Evolutionary conservation across 2,329 filamentous ascomycete genomes (phyloP), one percentile per base, ranked within the genome.

Genomic region (Knufia fluminis): DNA sequence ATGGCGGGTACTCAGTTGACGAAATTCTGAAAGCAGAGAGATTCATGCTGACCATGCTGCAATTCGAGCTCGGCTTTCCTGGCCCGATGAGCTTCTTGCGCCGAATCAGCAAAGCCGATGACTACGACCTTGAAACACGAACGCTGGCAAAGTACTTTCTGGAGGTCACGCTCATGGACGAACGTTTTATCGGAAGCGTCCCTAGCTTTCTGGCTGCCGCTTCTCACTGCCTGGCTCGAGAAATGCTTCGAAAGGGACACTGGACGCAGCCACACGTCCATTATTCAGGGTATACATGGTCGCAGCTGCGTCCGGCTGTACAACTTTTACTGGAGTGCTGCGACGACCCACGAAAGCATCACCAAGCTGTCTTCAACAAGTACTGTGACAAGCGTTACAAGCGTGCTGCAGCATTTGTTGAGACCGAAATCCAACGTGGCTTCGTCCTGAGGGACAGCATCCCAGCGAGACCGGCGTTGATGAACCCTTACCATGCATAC

Each of bases 31-130:
- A 97, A 72, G 92, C 92, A 0, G 92, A 98, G 70, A 83, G 90
- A 10, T 97, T 95, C 72, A 98, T 98, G 90, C 79, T 98, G 46
- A 94, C 81, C 68, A 94, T 96, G 84, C 80, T 98, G 48, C 79
- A 88, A 60, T 98, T 95, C 64, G 89, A 96, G 69, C 79, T 98
- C 48, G 92, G 92, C 46, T 97, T 88, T 85, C 92, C 92, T n/a
- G 92, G 92, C 38, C 92, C 92, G 1, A 96, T 98, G 91, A 96
- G 89, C 72, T 98, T 98, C 70, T 76, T 98, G 54, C 81, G 92
- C 53, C 83, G 91, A 50, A 92, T 97, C 68, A 97, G 91, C 81
- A 97, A 97, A 72, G 92, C 92, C 12, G 92, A 98, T 64, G 89
- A 96, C 63, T 98, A 97, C 63, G 90, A 98, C 63, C 74, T 95